Percentiles rank a stretch among this genome's conserved stretches.
These are phyloP conservation scores for Leptographium lundbergii DNA, from an alignment of 2,329 filamentous ascomycete species.

Conservation along the genomic window DNA sequence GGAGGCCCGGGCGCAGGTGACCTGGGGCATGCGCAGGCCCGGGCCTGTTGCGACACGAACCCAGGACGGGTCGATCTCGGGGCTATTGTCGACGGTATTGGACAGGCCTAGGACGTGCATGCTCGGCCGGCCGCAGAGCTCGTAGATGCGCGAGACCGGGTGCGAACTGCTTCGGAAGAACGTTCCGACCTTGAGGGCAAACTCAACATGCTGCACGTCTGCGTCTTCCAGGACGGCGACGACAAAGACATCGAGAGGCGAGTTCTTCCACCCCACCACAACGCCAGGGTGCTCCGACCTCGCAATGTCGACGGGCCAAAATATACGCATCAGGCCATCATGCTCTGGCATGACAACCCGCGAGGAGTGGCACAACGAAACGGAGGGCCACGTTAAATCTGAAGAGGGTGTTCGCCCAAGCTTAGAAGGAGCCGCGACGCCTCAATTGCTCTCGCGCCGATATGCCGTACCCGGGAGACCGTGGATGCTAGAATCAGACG, in stretches of 20 bases:
- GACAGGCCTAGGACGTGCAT: conserved; percentile 79
- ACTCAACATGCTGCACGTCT: conserved; percentile 75
- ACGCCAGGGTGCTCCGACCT: conserved; percentile 65
- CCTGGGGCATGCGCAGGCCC: conserved; percentile 47
- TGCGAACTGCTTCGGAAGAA: conserved; percentile 75
- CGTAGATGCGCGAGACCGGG: conserved; percentile 66
- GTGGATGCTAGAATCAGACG: conserved; percentile 53
- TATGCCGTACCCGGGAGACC: conserved; percentile 64
- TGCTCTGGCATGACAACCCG: conserved; percentile 49
- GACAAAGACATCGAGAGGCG: conserved; percentile 78
- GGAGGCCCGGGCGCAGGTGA: conserved; percentile 58
- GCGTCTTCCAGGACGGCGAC: conserved; percentile 83
- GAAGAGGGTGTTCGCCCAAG: conserved; percentile 15
- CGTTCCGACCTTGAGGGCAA: conserved; percentile 70
- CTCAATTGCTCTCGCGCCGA: conserved; percentile 92
- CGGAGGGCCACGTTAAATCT: not conserved
- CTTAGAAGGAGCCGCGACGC: conserved; percentile 85
- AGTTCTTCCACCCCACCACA: conserved; percentile 93
- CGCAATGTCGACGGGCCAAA: conserved; percentile 85
- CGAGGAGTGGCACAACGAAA: conserved; percentile 8
- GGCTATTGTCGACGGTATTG: conserved; percentile 42
- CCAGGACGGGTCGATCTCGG: conserved; percentile 53
- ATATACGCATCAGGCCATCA: conserved; percentile 93
- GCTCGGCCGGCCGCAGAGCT: conserved; percentile 68
- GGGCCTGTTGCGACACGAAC: conserved; percentile 47